phyloP scores from a whole-genome alignment of 2,329 filamentous ascomycete genomes.

The Colletotrichum sp. region DNA sequence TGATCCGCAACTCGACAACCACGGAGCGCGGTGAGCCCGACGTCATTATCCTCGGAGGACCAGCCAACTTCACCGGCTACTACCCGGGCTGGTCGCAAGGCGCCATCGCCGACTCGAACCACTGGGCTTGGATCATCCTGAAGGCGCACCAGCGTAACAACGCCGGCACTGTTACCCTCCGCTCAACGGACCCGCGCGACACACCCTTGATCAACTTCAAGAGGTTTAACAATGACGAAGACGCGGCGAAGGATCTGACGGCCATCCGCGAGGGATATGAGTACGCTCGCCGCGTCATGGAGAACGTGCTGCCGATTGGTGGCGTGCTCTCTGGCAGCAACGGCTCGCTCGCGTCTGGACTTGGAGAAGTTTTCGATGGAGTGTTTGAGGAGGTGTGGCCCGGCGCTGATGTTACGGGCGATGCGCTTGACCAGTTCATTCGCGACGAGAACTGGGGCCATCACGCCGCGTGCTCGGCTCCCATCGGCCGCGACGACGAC shows the following conservation, averaged over 20 bases:
- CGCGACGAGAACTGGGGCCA: slow-evolving; percentile 55
- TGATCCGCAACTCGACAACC: background rate
- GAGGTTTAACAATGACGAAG: background rate
- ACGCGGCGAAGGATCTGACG: background rate
- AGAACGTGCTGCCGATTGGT: background rate
- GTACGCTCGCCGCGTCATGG: background rate
- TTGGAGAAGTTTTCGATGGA: background rate
- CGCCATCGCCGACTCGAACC: background rate
- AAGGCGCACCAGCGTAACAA: background rate
- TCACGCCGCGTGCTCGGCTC: slow-evolving; percentile 60
- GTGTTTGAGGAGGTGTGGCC: background rate
- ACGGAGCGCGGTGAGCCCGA: background rate
- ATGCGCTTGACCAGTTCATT: background rate
- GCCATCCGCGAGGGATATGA: background rate
- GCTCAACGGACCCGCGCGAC: background rate
- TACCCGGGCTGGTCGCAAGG: background rate
- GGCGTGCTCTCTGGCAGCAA: background rate
- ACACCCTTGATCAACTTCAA: background rate
- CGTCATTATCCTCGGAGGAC: background rate
- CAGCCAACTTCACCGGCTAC: background rate
- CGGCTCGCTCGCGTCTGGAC: background rate
- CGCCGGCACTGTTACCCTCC: background rate
- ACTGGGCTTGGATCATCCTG: background rate
- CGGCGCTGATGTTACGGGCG: background rate
- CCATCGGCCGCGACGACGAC: slow-evolving; percentile 61